Conservation (phyloP, 2,329 filamentous ascomycete genomes). For the Neonectria punicea region DNA sequence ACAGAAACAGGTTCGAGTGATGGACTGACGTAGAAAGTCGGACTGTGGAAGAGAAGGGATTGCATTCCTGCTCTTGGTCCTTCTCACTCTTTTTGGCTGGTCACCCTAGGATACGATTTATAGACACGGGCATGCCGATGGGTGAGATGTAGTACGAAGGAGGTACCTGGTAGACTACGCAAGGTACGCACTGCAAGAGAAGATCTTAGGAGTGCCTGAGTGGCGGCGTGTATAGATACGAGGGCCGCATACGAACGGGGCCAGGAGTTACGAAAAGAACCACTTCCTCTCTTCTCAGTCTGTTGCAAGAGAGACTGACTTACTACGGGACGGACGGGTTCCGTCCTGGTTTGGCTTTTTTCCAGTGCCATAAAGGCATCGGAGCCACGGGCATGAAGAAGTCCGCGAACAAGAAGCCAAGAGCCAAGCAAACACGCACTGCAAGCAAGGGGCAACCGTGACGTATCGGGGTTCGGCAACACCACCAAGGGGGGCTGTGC, state of each 20-base stretch:
- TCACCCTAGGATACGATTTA: not conserved
- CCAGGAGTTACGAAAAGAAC: not conserved
- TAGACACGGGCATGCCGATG: constrained; percentile 8
- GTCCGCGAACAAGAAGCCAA: constrained; percentile 1
- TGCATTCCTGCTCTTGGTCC: constrained; percentile 8
- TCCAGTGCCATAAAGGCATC: not conserved
- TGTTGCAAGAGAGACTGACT: not conserved
- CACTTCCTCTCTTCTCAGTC: not conserved
- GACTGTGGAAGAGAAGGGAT: not conserved
- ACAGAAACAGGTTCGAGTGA: not conserved
- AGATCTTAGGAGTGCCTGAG: not conserved
- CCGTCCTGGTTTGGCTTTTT: not conserved
- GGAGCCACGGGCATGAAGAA: not conserved
- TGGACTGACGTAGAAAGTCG: not conserved
- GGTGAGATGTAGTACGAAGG: not conserved
- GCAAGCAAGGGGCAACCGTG: constrained; percentile 6
- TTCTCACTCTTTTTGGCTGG: not conserved
- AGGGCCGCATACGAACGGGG: not conserved
- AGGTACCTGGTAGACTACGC: not conserved
- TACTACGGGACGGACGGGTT: not conserved
- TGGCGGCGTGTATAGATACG: not conserved
- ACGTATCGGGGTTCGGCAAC: constrained; percentile 24
- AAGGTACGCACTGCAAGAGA: not conserved
- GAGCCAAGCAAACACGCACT: not conserved
- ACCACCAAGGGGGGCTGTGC: constrained; percentile 28